Base-by-base conservation (phyloP, 1,139 yeast species). In the Debaryomyces robertsiae region DNA sequence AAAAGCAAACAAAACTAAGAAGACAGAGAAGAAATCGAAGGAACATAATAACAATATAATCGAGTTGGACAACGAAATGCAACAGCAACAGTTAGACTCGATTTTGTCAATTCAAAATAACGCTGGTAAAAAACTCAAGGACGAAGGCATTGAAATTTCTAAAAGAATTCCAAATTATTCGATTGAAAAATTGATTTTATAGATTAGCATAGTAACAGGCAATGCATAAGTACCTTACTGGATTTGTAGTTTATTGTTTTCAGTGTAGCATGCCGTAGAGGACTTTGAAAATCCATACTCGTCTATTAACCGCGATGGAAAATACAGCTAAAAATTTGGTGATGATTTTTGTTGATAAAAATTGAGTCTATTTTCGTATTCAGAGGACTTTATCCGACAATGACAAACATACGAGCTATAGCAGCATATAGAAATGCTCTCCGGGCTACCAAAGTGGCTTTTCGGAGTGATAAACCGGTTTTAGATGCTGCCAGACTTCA, bases 381-480 rank as follows among this genome's bases (percentile, higher is more conserved):
- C 28, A 15, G 14, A 19, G 13, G 10, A 15, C 3, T 7, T 19
- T 22, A 22, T 9, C 17, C n/a, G 17, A 13, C 7, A 14, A 39
- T 39, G 41, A 22, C 28, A 11, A 24, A 17, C 30, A 22, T 49
- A 19, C 31, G 39, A 24, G 77, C 81, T 0, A 53, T 75, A 29
- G 52, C 66, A 16, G 90, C 91, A 0, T 89, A 86, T 61, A 76
- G 89, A 55, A 67, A 70, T 38, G 85, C 90, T 2, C 64, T 84
- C 43, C 74, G 93, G 52, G 91, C 96, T 10, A 81, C 94, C 1
- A 66, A 69, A 32, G 52, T 80, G 3, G 94, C 93, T 0, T 89
- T 89, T 59, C 61, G 65, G 44, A 69, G 73, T 13, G 95, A 87
- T 54, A 27, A 55, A 0, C 60, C 65, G 7, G 75, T 85, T 30